Evolutionary conservation across 768 basidiomycete species (phyloP).

Genomic region (Kwoniella shandongensis): DNA sequence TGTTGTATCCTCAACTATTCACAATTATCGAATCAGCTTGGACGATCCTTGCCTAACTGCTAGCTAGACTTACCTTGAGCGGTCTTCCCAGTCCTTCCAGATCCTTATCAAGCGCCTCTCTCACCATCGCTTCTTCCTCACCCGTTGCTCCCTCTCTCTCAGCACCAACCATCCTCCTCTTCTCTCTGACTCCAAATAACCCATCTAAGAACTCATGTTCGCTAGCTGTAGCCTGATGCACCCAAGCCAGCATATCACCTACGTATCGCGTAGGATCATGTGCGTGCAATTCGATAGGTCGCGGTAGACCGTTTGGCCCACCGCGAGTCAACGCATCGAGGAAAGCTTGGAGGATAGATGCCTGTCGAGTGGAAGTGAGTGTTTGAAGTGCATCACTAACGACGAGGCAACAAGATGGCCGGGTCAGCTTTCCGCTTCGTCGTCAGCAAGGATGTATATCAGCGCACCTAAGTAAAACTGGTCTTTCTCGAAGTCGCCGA

Average conservation of each 20-base stretch:
- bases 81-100: slow-evolving; percentile 83
- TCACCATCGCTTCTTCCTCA: slow-evolving; percentile 68
- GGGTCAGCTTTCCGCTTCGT: neutral
- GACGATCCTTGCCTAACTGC: neutral
- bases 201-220: slow-evolving; percentile 91
- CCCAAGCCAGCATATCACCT: slow-evolving; percentile 98
- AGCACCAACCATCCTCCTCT: slow-evolving; percentile 72
- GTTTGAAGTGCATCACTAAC: slow-evolving; percentile 71
- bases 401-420: neutral
- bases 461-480: slow-evolving; percentile 71
- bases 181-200: slow-evolving; percentile 71
- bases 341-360: slow-evolving; percentile 76
- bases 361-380: slow-evolving; percentile 79
- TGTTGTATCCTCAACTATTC: slow-evolving; percentile 81
- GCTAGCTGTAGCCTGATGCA: slow-evolving; percentile 91
- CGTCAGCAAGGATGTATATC: neutral
- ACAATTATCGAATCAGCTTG: neutral
- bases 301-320: slow-evolving; percentile 76
- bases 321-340: slow-evolving; percentile 84
- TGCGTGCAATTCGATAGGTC: slow-evolving; percentile 95
- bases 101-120: slow-evolving; percentile 74
- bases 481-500: slow-evolving; percentile 68
- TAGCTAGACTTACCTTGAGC: slow-evolving; percentile 64
- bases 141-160: slow-evolving; percentile 57
- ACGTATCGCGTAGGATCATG: slow-evolving; percentile 96